Conservation (phyloP, 73 alveolate species). For the Tetrahymena elliotti region DNA sequence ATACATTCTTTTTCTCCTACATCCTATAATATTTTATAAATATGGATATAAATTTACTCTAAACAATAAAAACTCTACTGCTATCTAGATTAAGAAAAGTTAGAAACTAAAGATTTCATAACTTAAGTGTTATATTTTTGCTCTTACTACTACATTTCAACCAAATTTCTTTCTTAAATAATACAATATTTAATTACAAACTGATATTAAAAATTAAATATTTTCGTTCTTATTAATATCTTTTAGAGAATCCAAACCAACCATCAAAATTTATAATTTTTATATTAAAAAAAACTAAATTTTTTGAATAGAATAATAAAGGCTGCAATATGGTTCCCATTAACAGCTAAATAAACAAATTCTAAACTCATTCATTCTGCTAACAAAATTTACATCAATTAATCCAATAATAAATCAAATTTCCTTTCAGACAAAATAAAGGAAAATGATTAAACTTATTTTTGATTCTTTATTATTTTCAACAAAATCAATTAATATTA, state of each 20-base stretch:
- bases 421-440: too few relatives aligned
- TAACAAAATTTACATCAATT: too few relatives aligned
- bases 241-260: neutral
- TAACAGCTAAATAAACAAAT: neutral
- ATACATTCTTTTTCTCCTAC: neutral
- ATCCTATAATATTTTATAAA: neutral
- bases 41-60: neutral
- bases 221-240: neutral
- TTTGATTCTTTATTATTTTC: too few relatives aligned
- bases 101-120: neutral
- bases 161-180: neutral
- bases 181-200: too few relatives aligned
- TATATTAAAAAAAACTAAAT: neutral
- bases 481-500: too few relatives aligned
- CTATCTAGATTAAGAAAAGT: neutral
- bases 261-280: neutral
- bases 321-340: neutral
- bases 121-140: neutral
- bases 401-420: too few relatives aligned
- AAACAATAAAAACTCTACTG: neutral
- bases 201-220: neutral
- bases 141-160: neutral
- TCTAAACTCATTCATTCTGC: too few relatives aligned
- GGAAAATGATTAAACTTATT: too few relatives aligned
- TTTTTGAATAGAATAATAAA: too few relatives aligned